Evolutionary conservation across 2,329 filamentous ascomycete species (phyloP), one percentile per base, ranked within the genome.

Genomic region (Hymenoscyphus linearis): DNA sequence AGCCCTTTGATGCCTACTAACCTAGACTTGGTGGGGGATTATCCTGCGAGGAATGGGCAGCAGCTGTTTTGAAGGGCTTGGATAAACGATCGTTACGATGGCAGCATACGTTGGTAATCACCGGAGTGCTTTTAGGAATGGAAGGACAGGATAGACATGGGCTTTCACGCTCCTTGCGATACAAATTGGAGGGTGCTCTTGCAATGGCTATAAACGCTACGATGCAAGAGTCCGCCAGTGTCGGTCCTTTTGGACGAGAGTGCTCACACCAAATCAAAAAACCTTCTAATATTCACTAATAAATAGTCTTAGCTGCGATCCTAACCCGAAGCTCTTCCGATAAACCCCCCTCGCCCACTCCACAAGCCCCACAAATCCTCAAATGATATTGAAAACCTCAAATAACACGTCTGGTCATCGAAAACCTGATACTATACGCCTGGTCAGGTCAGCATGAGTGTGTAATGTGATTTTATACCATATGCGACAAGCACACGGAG

Each of bases 21-120:
- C 69, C 70, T 26, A 64, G 69, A 64, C 66, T 66, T 63, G 69
- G 84, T 83, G 52, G 80, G 79, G 67, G 87, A 78, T 74, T 82
- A 80, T 70, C 62, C 4, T 68, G 69, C 58, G 74, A 74, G 66
- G 74, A 75, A 55, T 77, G 75, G 75, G 69, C 74, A 25, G 73
- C 67, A 61, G 73, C 74, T 44, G 72, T 76, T n/a, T 64, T 76
- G 12, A 72, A 71, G 57, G 75, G 75, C 10, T 68, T 74, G 6
- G 75, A 77, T 66, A 74, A 75, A 10, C 87, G 85, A 81, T 83
- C 85, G 67, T 85, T 73, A 84, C 76, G 86, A 72, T 90, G 87
- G 86, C 83, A 86, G 69, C 88, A 90, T 75, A 68, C 85, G 25
- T 75, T 90, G 13, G 76, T 87, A 0, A 78, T 90, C 2, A 83